These are phyloP conservation scores for Diaporthe australafricana DNA, from an alignment of 2,329 filamentous ascomycete genomes.

Conservation along the genomic window DNA sequence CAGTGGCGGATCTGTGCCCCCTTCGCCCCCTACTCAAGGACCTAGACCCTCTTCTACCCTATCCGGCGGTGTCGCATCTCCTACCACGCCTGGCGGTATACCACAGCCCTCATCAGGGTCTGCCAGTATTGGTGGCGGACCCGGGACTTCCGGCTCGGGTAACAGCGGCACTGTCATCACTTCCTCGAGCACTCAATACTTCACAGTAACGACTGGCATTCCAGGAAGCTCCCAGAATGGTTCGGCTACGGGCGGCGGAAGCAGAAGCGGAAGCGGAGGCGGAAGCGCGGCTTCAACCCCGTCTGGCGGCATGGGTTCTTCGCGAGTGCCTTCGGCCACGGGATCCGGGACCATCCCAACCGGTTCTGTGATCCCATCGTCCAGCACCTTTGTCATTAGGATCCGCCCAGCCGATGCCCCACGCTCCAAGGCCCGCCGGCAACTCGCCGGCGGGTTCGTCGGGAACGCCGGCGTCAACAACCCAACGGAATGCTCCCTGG, in stretches of 20 bases:
- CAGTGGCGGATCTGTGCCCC: neutral
- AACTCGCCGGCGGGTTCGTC: constrained; percentile 38
- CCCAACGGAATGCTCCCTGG: constrained; percentile 41
- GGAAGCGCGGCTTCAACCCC: neutral
- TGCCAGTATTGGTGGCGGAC: neutral
- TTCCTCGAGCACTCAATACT: constrained; percentile 5
- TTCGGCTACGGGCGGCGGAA: neutral
- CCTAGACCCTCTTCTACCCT: neutral
- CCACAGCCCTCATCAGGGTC: neutral
- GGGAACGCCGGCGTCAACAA: constrained; percentile 40
- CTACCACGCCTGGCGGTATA: neutral
- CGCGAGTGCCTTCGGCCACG: neutral
- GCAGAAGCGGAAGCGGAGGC: neutral
- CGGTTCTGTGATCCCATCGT: neutral
- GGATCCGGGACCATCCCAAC: constrained; percentile 24
- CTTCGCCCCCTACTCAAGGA: neutral
- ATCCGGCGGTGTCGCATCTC: neutral
- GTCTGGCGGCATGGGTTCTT: neutral
- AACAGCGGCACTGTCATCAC: neutral
- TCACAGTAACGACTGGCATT: neutral
- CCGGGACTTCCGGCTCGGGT: neutral
- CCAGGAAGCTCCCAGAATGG: neutral
- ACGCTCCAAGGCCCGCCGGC: neutral
- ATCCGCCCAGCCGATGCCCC: constrained; percentile 34
- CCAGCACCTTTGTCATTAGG: constrained; percentile 35